Base-by-base conservation (phyloP, 2,329 filamentous ascomycete genomes). In the Taxawa tesnikishii region DNA sequence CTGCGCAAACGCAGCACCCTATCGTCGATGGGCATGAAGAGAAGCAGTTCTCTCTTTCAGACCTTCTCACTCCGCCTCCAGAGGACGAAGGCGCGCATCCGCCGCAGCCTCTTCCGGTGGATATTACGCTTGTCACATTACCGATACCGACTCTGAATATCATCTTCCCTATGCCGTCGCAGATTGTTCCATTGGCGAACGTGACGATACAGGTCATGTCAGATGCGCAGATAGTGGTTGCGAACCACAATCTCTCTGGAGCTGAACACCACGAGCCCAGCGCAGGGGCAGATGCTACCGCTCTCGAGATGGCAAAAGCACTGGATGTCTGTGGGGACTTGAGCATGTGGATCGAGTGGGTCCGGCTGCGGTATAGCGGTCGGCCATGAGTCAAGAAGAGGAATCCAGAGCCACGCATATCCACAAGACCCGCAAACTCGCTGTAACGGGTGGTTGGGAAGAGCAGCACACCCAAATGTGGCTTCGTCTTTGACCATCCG, bases 191-290 rank as follows among this genome's bases (percentile, higher is more conserved):
- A 19, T 69, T 65, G 2, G 68, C 66, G 4, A 67, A 67, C 37
- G 55, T 80, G 15, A 64, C 63, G 15, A 44, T 81, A 9, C 70
- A 73, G 43, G 67, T 82, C 12, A 60, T 68, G 13, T 59, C 67
- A 21, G 74, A 77, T 34, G 77, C 69, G 4, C 59, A 68, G 10
- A 62, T 81, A 4, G 59, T 68, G 12, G 59, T 82, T 21, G 54
- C 65, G 3, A 65, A 70, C 15, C 71, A 79, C 43, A 77, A 34
- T 41, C 12, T 48, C 3, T 34, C 34, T 6, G 29, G 39, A 18
- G 37, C 29, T 29, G 32, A 26, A n/a, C n/a, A n/a, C n/a, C n/a
- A n/a, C n/a, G n/a, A n/a, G n/a, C n/a, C n/a, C 21, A 27, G 31
- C 6, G 34, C 33, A 29, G 38, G 36, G 8, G 44, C 38, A 9